Conservation (phyloP, 192 early-diverging fungal species). For the Diversispora epigaea region DNA sequence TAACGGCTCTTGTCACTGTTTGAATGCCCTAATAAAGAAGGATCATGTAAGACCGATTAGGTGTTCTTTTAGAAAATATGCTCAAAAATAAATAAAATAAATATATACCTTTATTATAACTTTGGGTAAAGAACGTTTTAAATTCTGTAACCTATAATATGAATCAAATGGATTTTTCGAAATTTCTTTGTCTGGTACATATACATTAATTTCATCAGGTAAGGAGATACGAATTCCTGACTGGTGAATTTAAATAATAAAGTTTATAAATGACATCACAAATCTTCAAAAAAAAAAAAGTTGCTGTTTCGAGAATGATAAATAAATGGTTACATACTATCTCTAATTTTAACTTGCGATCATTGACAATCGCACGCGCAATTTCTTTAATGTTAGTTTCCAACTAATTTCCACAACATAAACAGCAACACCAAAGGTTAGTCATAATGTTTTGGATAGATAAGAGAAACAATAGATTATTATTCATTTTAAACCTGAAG, state of each 20-base stretch:
- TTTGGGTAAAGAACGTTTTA: constrained; percentile 83
- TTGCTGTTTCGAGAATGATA: too few species aligned
- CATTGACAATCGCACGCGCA: constrained; percentile 70
- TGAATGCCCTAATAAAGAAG: constrained; percentile 64
- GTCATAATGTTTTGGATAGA: background rate
- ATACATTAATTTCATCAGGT: constrained; percentile 62
- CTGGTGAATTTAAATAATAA: background rate
- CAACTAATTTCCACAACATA: constrained; percentile 51
- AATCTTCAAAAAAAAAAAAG: background rate
- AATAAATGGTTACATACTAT: constrained; percentile 37
- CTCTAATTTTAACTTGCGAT: constrained; percentile 89
- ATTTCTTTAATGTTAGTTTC: constrained; percentile 81
- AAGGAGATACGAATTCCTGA: background rate
- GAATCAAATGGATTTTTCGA: constrained; percentile 23
- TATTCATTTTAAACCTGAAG: constrained; percentile 58
- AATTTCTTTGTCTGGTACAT: constrained; percentile 58
- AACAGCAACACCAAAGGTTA: background rate
- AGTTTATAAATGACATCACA: background rate
- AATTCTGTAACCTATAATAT: constrained; percentile 73
- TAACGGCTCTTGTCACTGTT: constrained; percentile 82
- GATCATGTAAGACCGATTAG: background rate
- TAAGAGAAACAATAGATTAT: background rate
- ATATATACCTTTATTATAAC: constrained; percentile 74
- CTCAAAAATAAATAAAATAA: background rate
- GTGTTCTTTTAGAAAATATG: background rate